These are phyloP conservation scores for Yarrowia sp. DNA, from an alignment of 805 yeast genomes.

Conservation along the genomic window DNA sequence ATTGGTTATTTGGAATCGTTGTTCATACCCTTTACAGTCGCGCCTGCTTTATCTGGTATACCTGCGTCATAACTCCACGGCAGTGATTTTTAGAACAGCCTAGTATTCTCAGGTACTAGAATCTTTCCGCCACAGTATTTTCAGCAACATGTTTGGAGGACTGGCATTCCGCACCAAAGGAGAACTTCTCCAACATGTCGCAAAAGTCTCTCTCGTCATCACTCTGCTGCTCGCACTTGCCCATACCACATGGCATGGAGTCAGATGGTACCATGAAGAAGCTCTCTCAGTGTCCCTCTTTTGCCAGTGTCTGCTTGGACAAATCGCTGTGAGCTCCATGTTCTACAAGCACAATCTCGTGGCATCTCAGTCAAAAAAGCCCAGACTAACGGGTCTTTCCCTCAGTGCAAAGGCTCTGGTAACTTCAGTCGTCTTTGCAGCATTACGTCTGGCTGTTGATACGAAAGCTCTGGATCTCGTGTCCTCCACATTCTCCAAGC, in stretches of 20 bases:
- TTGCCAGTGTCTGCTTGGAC: background rate
- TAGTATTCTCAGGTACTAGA: no score
- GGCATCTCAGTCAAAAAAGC: background rate
- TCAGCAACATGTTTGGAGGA: background rate
- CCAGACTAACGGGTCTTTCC: background rate
- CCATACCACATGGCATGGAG: background rate
- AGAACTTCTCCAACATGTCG: background rate
- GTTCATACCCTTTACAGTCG: no score
- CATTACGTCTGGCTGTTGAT: background rate
- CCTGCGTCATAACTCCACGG: no score
- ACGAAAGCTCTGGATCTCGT: background rate
- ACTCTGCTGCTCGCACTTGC: background rate
- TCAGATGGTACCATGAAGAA: background rate
- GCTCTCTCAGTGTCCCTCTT: background rate
- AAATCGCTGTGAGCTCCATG: background rate
- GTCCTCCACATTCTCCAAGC: background rate
- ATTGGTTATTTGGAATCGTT: no score
- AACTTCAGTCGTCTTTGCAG: background rate
- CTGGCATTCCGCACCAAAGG: background rate
- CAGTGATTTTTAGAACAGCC: no score
- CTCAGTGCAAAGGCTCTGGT: background rate
- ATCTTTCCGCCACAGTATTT: no score
- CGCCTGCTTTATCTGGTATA: no score
- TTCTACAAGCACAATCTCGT: background rate
- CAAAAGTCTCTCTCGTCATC: background rate